Conservation (phyloP, 2,329 filamentous ascomycete species). For the Blastomyces gilchristii region DNA sequence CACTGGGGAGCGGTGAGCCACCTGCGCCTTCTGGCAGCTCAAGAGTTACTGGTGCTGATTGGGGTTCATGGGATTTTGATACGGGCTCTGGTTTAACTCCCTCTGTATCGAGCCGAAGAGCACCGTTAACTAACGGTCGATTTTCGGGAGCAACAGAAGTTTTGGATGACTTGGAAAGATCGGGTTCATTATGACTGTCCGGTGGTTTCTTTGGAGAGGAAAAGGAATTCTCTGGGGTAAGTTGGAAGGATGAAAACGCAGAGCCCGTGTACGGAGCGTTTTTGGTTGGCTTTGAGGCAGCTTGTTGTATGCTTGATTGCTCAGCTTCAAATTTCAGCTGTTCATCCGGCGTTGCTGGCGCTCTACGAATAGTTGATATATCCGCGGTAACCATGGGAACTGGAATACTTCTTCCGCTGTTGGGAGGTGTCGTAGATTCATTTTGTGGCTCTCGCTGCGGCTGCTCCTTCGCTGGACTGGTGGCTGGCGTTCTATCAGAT, state of each 20-base stretch:
- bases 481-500: constrained; percentile 5
- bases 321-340: constrained; percentile 49
- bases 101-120: neutral
- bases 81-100: neutral
- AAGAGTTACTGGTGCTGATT: neutral
- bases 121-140: neutral
- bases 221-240: constrained; percentile 4
- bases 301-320: constrained; percentile 29
- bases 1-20: constrained; percentile 12
- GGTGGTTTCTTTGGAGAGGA: neutral
- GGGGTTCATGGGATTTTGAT: neutral
- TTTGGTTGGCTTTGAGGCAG: neutral
- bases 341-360: constrained; percentile 47
- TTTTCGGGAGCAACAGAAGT: neutral
- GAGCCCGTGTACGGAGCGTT: neutral
- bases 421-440: neutral
- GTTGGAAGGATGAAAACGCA: constrained; percentile 2
- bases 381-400: constrained; percentile 17
- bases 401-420: neutral
- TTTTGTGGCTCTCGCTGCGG: constrained; percentile 32
- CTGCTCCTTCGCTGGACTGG: constrained; percentile 35
- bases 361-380: constrained; percentile 21
- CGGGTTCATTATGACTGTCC: neutral
- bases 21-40: constrained; percentile 8
- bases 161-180: neutral